Percentiles rank a stretch among this genome's conserved stretches.
Evolutionary conservation across 1,284 basidiomycete genomes (phyloP).

Genomic region (Pyrrhoderma lamaoense): DNA sequence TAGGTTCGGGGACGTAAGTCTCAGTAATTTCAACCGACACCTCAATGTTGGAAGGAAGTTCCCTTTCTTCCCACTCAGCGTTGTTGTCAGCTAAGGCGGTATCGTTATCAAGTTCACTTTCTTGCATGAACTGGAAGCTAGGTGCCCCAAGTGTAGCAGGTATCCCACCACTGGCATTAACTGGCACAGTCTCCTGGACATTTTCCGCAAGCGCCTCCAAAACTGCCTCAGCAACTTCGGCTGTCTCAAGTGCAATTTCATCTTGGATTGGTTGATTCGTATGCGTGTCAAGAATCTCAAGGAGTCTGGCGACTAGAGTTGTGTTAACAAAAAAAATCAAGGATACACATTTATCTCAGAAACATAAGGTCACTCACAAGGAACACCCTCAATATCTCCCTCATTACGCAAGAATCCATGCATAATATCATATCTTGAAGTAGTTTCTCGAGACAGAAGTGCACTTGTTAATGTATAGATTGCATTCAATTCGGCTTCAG

Average conservation of each 20-base stretch:
- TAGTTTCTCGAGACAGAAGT: conserved; percentile 46
- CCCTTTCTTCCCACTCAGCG: conserved; percentile 45
- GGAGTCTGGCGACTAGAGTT: conserved; percentile 45
- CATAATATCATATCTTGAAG: conserved; percentile 42
- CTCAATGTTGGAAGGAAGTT: conserved; percentile 15
- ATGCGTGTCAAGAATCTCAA: conserved; percentile 46
- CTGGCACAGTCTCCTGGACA: conserved; percentile 1
- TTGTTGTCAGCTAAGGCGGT: conserved; percentile 38
- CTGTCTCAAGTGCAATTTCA: conserved; percentile 19
- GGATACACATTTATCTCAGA: background rate
- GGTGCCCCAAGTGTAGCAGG: conserved; percentile 25
- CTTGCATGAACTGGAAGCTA: conserved; percentile 71
- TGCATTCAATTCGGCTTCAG: conserved; percentile 45
- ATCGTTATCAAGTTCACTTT: conserved; percentile 59
- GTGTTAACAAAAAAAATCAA: background rate
- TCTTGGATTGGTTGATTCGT: conserved; percentile 41
- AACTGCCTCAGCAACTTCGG: conserved; percentile 8
- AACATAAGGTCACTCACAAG: conserved; percentile 40
- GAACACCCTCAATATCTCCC: conserved; percentile 49
- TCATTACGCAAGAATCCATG: conserved; percentile 47
- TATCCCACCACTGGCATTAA: conserved; percentile 25
- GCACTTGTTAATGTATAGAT: conserved; percentile 45
- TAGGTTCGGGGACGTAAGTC: conserved; percentile 20
- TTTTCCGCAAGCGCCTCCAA: conserved; percentile 9
- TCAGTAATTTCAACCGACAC: conserved; percentile 27